Base-by-base conservation (phyloP, 176 grass and related monocot species). In the Microstegium vimineum region DNA sequence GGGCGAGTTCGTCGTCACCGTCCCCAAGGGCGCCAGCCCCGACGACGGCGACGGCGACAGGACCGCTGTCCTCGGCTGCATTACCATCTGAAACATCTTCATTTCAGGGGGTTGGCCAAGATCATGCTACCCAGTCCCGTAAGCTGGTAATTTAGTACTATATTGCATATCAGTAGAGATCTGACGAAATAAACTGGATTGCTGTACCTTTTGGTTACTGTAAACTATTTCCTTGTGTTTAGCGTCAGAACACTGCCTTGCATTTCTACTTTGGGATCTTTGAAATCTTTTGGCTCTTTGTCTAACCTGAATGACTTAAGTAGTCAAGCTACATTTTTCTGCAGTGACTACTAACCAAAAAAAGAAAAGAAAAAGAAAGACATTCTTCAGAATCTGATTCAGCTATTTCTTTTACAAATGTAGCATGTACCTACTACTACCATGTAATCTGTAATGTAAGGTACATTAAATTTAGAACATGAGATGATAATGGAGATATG, bases 61-160 rank as follows among this genome's bases (percentile, higher is more conserved):
- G 1, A 22, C 56, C 8, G 9, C 27, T 17, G 66, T 90, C 14
- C 73, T 86, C 5, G 65, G 78, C 10, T 56, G 20, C 52, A 56
- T 56, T 56, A 56, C 52, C 52, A 22, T 54, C 7, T 54, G 51
- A 54, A 54, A n/a, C 52, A 27, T 41, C 32, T 61, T 83, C 22
- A 61, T 90, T 90, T 61, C 80, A 98, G 95, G 92, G 78, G 83
- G 71, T 25, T 79, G 92, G 90, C 9, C 75, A 76, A 86, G 80
- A 81, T 54, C 80, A 63, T 57, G 85, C 88, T 59, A 57, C 91
- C 68, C 83, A 86, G 76, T 93, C 93, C n/a, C 84, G 86, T 51
- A 38, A 86, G 83, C 65, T 93, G 95, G 89, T 98, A 91, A 93
- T 86, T 71, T 73, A 43, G 0, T 54, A 69, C 32, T 87, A 36